These are phyloP conservation scores for Coemansia sp. DNA, from an alignment of 192 early-diverging fungal species.

Conservation along the genomic window DNA sequence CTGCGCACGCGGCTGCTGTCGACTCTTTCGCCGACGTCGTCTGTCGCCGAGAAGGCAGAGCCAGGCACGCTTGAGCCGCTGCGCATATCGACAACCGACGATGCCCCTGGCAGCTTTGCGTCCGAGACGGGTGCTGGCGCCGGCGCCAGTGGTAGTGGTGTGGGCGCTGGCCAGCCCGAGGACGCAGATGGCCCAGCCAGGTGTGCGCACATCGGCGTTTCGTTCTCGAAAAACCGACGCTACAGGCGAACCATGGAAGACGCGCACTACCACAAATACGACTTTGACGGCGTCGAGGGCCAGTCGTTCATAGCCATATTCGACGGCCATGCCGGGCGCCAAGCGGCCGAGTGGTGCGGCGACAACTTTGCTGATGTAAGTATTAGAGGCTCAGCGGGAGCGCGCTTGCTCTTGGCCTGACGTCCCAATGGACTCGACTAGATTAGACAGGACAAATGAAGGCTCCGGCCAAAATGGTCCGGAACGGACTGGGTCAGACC, in stretches of 20 bases:
- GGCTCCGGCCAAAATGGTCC: too few relatives aligned
- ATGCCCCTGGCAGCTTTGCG: neutral
- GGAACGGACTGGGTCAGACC: too few relatives aligned
- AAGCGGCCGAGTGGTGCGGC: slow-evolving; percentile 95
- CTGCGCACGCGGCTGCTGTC: slow-evolving; percentile 27
- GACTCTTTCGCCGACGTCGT: slow-evolving; percentile 21
- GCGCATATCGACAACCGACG: neutral
- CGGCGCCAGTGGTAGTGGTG: neutral
- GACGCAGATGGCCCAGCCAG: neutral
- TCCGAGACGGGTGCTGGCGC: neutral
- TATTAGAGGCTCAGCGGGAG: neutral
- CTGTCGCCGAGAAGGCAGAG: neutral
- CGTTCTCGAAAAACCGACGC: slow-evolving; percentile 68
- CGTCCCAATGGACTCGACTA: too few relatives aligned
- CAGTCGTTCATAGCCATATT: slow-evolving; percentile 93
- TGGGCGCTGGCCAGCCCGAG: neutral
- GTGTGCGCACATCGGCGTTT: slow-evolving; percentile 39
- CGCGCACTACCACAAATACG: slow-evolving; percentile 80
- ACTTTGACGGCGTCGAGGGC: slow-evolving; percentile 75
- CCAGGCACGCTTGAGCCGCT: slow-evolving; percentile 11
- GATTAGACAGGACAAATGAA: too few relatives aligned
- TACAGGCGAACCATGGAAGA: slow-evolving; percentile 98
- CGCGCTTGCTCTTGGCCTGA: too few relatives aligned
- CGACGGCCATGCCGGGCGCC: slow-evolving; percentile 95
- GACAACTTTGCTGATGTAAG: slow-evolving; percentile 75